Conservation (phyloP, 345 rosid species). For the Populus alba region DNA sequence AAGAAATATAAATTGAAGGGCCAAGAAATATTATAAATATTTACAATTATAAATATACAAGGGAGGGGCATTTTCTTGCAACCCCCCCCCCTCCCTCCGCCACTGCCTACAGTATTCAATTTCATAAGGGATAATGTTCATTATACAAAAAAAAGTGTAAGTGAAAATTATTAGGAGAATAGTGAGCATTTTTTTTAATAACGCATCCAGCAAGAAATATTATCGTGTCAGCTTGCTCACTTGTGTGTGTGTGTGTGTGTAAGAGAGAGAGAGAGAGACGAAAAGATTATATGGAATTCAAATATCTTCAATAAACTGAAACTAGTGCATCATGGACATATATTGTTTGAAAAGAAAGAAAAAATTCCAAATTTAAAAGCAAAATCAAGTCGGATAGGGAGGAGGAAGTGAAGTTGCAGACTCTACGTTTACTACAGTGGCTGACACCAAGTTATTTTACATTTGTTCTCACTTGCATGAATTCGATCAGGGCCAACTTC, state of each 20-base stretch:
- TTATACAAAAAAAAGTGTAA: neutral
- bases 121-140: neutral
- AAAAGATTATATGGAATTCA: neutral
- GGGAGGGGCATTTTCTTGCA: no score
- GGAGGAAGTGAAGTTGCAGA: neutral
- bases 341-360: neutral
- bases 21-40: no score
- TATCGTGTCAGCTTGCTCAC: neutral
- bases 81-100: no score
- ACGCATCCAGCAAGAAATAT: neutral
- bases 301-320: neutral
- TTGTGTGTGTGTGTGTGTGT: neutral
- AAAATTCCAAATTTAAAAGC: neutral
- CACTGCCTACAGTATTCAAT: conserved; percentile 39
- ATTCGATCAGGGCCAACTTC: neutral
- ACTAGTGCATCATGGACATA: neutral
- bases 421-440: neutral
- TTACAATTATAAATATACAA: no score
- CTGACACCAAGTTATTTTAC: neutral
- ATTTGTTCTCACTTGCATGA: neutral
- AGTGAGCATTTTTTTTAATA: neutral
- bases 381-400: neutral
- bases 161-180: neutral
- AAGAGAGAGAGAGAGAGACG: neutral
- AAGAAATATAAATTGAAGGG: no score